A percentile compares a stretch with the other conserved stretches of the same genome.
Evolutionary conservation across 1,284 basidiomycete species (phyloP).

Genomic region (Schizopora paradoxa): DNA sequence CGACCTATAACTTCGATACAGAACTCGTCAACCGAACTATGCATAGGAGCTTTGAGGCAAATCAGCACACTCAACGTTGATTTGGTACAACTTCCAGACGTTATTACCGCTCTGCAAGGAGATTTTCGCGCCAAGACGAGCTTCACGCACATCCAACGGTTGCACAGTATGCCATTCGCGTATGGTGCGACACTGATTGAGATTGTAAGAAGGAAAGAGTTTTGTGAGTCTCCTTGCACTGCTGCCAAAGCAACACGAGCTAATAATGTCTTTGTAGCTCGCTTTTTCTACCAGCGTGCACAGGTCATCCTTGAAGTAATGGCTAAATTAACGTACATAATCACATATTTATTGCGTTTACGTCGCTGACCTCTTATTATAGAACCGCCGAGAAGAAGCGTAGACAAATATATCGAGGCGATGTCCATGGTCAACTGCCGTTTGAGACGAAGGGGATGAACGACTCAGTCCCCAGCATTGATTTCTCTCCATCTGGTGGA

Average conservation of each 20-base stretch:
- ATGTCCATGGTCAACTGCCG: constrained; percentile 75
- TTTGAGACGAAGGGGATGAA: constrained; percentile 75
- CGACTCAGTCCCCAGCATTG: constrained; percentile 68
- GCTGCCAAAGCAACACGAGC: neutral
- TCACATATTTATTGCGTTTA: neutral
- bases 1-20: constrained; percentile 28
- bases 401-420: constrained; percentile 71
- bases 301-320: constrained; percentile 77
- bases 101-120: constrained; percentile 58
- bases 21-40: constrained; percentile 75
- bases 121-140: constrained; percentile 73
- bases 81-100: constrained; percentile 62
- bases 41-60: constrained; percentile 57
- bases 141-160: constrained; percentile 84
- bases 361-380: neutral
- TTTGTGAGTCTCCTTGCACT: constrained; percentile 43
- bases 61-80: constrained; percentile 75
- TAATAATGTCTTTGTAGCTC: constrained; percentile 36
- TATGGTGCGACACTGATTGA: constrained; percentile 93
- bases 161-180: constrained; percentile 88
- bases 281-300: constrained; percentile 74
- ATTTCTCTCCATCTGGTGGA: constrained; percentile 64
- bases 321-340: constrained; percentile 70
- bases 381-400: constrained; percentile 72
- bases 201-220: constrained; percentile 85